Conservation (phyloP, 2,329 filamentous ascomycete species). For the Didymosphaeria variabile region DNA sequence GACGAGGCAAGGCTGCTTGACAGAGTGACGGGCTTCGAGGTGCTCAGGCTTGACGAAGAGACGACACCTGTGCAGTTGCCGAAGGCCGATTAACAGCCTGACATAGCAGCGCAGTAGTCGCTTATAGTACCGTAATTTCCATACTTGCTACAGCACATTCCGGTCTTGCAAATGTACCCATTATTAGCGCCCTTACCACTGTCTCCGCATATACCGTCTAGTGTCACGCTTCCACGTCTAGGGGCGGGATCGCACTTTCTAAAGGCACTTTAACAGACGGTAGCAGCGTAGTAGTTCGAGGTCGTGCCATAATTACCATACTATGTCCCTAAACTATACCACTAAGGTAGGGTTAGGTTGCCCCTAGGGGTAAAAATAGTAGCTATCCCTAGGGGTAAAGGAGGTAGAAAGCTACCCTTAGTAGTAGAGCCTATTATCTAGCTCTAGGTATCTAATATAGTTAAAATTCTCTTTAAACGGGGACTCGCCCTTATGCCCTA, state of each 20-base stretch:
- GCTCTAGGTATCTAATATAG: no score
- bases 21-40: background rate
- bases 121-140: constrained; percentile 45
- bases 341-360: no score
- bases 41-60: background rate
- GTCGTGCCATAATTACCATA: constrained; percentile 18
- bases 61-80: constrained; percentile 23
- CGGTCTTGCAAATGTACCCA: constrained; percentile 46
- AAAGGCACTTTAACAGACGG: constrained; percentile 16
- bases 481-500: no score
- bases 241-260: constrained; percentile 9
- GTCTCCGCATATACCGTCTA: constrained; percentile 18
- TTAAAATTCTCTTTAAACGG: no score
- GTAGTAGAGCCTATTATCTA: no score
- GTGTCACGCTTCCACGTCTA: constrained; percentile 10
- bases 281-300: constrained; percentile 15
- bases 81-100: constrained; percentile 32
- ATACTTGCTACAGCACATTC: constrained; percentile 51
- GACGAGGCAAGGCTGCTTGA: background rate
- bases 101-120: constrained; percentile 25
- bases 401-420: no score
- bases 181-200: constrained; percentile 14
- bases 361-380: no score
- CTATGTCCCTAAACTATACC: no score
- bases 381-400: no score